A percentile compares a stretch with the other conserved stretches of the same genome.
These are phyloP conservation scores for Lactarius hatsudake DNA, from an alignment of 768 basidiomycete genomes.

Conservation along the genomic window DNA sequence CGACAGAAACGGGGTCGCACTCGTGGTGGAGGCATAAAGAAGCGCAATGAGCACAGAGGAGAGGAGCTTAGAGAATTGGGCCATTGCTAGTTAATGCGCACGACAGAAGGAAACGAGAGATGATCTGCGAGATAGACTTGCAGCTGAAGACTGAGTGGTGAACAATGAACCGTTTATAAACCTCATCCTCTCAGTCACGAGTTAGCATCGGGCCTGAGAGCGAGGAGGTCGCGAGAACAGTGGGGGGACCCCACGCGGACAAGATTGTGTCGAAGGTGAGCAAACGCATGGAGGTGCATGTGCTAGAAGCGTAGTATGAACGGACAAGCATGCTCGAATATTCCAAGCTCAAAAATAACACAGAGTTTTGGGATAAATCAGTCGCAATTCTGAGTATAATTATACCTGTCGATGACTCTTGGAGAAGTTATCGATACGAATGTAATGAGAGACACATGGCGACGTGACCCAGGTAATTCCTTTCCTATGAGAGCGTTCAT, in stretches of 20 bases:
- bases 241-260: not conserved
- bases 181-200: not conserved
- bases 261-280: not conserved
- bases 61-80: constrained; percentile 29
- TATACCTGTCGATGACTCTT: not conserved
- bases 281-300: not conserved
- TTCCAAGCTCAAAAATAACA: not conserved
- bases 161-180: not conserved
- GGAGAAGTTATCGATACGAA: not conserved
- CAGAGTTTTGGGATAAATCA: not conserved
- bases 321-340: not conserved
- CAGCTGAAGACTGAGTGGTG: not conserved
- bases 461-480: not conserved
- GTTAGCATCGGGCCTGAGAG: not conserved
- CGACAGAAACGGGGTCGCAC: constrained; percentile 28
- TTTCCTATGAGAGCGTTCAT: not conserved
- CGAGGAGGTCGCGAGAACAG: not conserved
- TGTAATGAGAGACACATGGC: no score
- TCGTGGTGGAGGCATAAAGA: constrained; percentile 26
- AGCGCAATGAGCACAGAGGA: constrained; percentile 30
- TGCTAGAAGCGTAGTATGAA: not conserved
- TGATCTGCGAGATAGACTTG: not conserved
- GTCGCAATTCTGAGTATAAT: not conserved
- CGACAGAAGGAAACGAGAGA: not conserved
- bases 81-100: constrained; percentile 11